A percentile compares a stretch with the other conserved stretches of the same genome.
Evolutionary conservation across 768 basidiomycete genomes (phyloP).

Genomic region (Suillus variegatus): DNA sequence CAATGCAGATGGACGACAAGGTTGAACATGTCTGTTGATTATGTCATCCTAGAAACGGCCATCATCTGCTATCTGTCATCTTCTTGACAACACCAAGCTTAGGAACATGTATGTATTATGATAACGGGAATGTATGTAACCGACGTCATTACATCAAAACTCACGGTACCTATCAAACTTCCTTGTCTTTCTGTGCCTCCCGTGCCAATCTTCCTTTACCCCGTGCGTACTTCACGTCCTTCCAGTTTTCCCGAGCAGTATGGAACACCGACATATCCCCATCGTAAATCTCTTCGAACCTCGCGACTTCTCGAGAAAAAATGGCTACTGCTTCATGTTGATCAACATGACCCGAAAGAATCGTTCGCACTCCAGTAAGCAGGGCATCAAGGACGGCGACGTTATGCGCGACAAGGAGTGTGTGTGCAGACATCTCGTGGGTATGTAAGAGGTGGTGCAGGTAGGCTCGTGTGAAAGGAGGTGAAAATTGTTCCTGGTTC

Average conservation of each 20-base stretch:
- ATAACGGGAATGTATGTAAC: not conserved
- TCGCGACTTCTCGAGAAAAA: slow-evolving; percentile 49
- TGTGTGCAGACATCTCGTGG: slow-evolving; percentile 88
- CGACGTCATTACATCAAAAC: not conserved
- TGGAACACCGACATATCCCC: slow-evolving; percentile 45
- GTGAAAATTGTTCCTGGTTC: slow-evolving; percentile 18
- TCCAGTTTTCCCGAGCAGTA: slow-evolving; percentile 59
- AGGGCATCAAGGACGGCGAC: slow-evolving; percentile 66
- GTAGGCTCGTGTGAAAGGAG: slow-evolving; percentile 58
- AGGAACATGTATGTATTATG: not conserved
- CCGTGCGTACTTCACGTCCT: slow-evolving; percentile 64
- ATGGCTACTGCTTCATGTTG: slow-evolving; percentile 4
- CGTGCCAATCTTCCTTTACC: slow-evolving; percentile 75
- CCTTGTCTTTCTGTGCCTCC: slow-evolving; percentile 42
- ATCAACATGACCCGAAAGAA: slow-evolving; percentile 19
- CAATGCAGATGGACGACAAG: not conserved
- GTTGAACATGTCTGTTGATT: not conserved
- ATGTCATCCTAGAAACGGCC: not conserved
- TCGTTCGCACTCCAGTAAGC: slow-evolving; percentile 54
- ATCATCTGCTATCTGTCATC: too few relatives aligned
- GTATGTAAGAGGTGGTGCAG: slow-evolving; percentile 84
- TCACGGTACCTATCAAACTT: not conserved
- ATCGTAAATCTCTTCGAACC: slow-evolving; percentile 56
- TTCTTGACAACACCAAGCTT: not conserved
- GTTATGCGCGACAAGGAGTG: slow-evolving; percentile 77